These are phyloP conservation scores for Prinsepia uniflora DNA, from an alignment of 306 rosid species.

Conservation along the genomic window DNA sequence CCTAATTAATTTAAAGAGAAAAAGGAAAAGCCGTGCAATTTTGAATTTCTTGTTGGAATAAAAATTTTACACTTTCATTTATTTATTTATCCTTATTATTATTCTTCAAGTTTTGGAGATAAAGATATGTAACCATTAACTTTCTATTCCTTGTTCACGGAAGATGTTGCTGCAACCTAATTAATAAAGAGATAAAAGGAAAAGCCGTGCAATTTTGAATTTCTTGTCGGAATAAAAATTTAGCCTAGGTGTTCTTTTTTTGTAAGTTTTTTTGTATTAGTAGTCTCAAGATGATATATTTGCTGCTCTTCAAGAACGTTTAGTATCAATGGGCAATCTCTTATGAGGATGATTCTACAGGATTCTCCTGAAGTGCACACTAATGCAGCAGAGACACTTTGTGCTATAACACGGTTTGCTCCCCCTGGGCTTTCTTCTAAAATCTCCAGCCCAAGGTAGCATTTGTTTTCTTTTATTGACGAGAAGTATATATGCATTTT, in stretches of 20 bases:
- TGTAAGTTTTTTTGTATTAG: not conserved
- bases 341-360: conserved; percentile 40
- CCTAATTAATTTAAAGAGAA: not conserved
- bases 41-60: too few relatives aligned
- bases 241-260: not conserved
- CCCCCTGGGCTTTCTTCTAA: conserved; percentile 84
- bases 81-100: not conserved
- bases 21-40: not conserved
- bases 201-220: not conserved
- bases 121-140: not conserved
- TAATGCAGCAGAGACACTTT: conserved; percentile 93
- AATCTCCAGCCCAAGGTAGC: conserved; percentile 82
- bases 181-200: not conserved
- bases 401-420: conserved; percentile 93
- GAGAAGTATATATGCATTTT: not conserved
- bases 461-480: not conserved
- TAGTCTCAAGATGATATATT: not conserved
- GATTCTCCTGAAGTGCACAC: conserved; percentile 95
- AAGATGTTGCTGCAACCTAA: not conserved
- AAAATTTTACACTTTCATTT: not conserved
- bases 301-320: not conserved
- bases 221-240: not conserved
- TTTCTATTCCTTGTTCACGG: not conserved
- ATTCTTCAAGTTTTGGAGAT: not conserved
- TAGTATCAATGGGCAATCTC: not conserved